Evolutionary conservation across 441 rosid species (phyloP), one percentile per base, ranked within the genome.

Genomic region (Aleurites moluccanus): DNA sequence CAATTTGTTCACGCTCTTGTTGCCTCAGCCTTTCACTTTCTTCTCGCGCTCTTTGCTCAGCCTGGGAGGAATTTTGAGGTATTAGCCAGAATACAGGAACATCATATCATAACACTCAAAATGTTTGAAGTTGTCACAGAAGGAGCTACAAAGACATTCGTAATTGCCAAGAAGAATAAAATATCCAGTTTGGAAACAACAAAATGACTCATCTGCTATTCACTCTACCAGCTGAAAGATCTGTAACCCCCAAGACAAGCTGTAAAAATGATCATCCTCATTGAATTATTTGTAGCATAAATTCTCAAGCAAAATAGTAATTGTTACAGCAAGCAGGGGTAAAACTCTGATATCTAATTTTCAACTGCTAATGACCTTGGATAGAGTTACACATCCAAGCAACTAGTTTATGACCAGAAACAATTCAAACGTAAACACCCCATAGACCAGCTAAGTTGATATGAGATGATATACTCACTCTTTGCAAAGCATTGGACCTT

Each of bases 11-110:
- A 66, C 93, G 95, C 86, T 92, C 98, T 74, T 92, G 91, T 74
- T 84, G 91, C 85, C 98, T 88, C 86, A 91, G 87, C 85, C 82
- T 91, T 81, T 93, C 98, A 79, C 91, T 90, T 84, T 91, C 98
- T 86, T 91, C 97, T 57, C 90, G 93, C 50, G 97, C 91, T 80
- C 89, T 86, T 83, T 91, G 87, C 82, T 93, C 95, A 33, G 97
- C 95, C 99, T 91, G 76, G 27, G 67, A 16, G 11, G 66, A 67
- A 44, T 38, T 28, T 20, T 16, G 40, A 66, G 69, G 25, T 14
- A 82, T 78, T 11, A 70, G 40, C 66, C 4, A 67, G 10, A 27
- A 30, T 10, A 4, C 21, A 27, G 63, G 25, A 20, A 7, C n/a
- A 50, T 50, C 55, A 50, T 15, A 8, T 20, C 69, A 59, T 13